A percentile compares a stretch with the other conserved stretches of the same genome.
Evolutionary conservation across 2,329 filamentous ascomycete genomes (phyloP).

Genomic region (Cercospora sp.): DNA sequence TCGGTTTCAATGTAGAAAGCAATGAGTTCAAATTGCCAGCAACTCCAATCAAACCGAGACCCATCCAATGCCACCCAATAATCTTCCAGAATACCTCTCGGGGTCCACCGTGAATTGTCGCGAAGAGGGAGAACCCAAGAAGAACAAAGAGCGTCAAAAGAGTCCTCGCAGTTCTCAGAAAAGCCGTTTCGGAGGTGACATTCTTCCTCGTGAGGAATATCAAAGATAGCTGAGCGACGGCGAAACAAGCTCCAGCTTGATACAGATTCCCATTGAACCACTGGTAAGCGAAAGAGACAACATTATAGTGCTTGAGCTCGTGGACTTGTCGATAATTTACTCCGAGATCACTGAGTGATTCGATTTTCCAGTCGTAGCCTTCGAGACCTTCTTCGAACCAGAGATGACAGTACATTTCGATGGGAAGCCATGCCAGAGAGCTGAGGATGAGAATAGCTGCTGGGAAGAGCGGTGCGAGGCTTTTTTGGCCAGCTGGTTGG

Average conservation of each 20-base stretch:
- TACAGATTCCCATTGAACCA: slow-evolving; percentile 21
- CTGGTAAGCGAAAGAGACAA: slow-evolving; percentile 17
- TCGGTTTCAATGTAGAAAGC: slow-evolving; percentile 8
- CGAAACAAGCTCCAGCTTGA: slow-evolving; percentile 22
- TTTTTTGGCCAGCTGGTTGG: neutral
- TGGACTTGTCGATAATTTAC: slow-evolving; percentile 30
- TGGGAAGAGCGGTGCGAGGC: slow-evolving; percentile 14
- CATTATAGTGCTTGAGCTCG: slow-evolving; percentile 27
- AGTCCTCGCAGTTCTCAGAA: slow-evolving; percentile 16
- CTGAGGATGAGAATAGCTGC: slow-evolving; percentile 15
- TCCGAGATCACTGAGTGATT: slow-evolving; percentile 25
- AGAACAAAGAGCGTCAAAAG: slow-evolving; percentile 19
- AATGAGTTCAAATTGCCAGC: slow-evolving; percentile 28
- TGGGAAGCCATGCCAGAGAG: slow-evolving; percentile 12
- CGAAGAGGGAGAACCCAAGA: slow-evolving; percentile 24
- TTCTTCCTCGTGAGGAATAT: slow-evolving; percentile 12
- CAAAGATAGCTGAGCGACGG: slow-evolving; percentile 17
- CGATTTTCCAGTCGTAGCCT: slow-evolving; percentile 24
- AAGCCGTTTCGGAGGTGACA: neutral
- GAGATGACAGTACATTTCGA: slow-evolving; percentile 18
- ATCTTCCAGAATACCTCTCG: slow-evolving; percentile 26
- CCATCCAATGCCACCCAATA: slow-evolving; percentile 30
- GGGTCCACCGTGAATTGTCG: slow-evolving; percentile 24
- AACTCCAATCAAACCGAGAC: slow-evolving; percentile 15
- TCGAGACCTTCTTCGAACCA: slow-evolving; percentile 17